phyloP scores from a whole-genome alignment of 441 rosid species.

The Gossypium lobatum region DNA sequence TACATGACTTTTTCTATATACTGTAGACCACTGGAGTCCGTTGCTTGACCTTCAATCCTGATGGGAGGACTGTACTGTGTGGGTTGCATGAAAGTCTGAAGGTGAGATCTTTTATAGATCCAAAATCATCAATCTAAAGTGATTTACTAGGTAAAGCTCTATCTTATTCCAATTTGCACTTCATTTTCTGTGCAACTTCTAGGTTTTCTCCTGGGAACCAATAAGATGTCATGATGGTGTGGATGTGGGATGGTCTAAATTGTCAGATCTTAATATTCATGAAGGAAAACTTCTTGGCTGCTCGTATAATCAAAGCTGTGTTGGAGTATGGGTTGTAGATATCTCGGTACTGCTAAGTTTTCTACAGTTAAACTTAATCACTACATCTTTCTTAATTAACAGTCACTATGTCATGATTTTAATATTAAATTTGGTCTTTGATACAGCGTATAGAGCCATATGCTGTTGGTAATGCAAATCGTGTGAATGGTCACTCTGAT shows the following conservation, averaged over 20 bases:
- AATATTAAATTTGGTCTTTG: constrained; percentile 17
- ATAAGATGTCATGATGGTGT: constrained; percentile 81
- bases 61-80: constrained; percentile 91
- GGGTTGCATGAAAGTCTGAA: constrained; percentile 94
- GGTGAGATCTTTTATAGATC: constrained; percentile 35
- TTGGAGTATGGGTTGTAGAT: constrained; percentile 99
- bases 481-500: constrained; percentile 52
- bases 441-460: constrained; percentile 70
- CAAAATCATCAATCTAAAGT: constrained; percentile 10
- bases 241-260: constrained; percentile 98
- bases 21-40: constrained; percentile 85
- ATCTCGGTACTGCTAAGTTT: constrained; percentile 59
- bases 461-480: constrained; percentile 37
- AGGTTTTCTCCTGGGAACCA: constrained; percentile 99
- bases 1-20: constrained; percentile 11
- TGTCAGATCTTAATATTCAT: constrained; percentile 88
- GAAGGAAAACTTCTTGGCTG: constrained; percentile 99
- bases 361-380: constrained; percentile 13
- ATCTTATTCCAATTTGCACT: constrained; percentile 13
- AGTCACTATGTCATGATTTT: constrained; percentile 18
- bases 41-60: constrained; percentile 88
- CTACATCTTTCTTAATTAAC: constrained; percentile 19
- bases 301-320: constrained; percentile 96
- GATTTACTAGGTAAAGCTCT: constrained; percentile 4
- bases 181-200: constrained; percentile 18